These are phyloP conservation scores for Quercus gilva DNA, from an alignment of 306 rosid species.

Conservation along the genomic window DNA sequence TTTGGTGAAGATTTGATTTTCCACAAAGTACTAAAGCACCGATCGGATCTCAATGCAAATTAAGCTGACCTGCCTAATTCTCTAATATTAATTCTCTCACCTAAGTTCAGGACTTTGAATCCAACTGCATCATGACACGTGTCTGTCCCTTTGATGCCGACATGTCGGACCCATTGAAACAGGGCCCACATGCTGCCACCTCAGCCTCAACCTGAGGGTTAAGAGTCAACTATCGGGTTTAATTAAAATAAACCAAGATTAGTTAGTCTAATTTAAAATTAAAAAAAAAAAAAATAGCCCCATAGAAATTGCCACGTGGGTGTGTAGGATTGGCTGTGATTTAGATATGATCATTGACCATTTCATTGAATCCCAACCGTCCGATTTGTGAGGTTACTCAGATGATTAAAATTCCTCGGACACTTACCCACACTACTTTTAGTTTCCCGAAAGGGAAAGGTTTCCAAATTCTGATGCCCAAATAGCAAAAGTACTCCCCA, in stretches of 20 bases:
- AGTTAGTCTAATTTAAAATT: neutral
- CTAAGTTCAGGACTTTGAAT: neutral
- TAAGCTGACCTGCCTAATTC: constrained; percentile 34
- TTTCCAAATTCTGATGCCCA: neutral
- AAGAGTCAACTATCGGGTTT: neutral
- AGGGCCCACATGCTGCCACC: constrained; percentile 33
- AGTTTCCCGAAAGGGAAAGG: neutral
- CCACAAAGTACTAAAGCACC: neutral
- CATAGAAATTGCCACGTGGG: neutral
- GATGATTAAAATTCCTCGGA: constrained; percentile 8
- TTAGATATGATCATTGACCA: constrained; percentile 9
- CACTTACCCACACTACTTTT: neutral
- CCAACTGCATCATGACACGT: constrained; percentile 34
- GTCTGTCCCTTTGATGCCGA: constrained; percentile 1
- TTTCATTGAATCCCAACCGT: neutral
- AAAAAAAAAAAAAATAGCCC: neutral
- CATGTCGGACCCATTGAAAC: constrained; percentile 62
- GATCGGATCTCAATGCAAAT: constrained; percentile 3
- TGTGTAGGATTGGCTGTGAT: neutral
- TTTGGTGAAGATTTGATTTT: neutral
- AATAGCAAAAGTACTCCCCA: neutral
- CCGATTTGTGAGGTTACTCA: neutral
- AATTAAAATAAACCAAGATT: constrained; percentile 9
- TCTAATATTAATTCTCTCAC: neutral
- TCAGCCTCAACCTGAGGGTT: neutral